Evolutionary conservation across 1,284 basidiomycete genomes (phyloP).

Genomic region (Tylopilus orsonianus): DNA sequence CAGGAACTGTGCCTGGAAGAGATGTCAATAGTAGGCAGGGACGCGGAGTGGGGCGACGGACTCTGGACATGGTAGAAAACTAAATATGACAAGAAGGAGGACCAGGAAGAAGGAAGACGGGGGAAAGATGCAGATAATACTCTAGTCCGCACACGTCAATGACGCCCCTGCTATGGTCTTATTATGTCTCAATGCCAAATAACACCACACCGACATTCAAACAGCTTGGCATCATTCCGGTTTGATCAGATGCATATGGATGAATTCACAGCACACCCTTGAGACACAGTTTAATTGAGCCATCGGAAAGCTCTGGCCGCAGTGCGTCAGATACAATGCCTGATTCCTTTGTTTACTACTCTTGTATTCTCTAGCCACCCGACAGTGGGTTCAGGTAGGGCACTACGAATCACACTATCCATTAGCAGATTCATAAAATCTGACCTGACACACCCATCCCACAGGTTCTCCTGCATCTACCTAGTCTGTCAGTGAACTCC

Average conservation of each 20-base stretch:
- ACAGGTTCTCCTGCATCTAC: too few species aligned
- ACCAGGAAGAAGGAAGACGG: not conserved
- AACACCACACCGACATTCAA: conserved; percentile 23
- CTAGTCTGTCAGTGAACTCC: too few species aligned
- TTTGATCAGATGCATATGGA: not conserved
- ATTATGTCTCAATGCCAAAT: conserved; percentile 25
- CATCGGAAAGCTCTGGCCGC: not conserved
- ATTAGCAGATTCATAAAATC: too few species aligned
- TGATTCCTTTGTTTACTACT: too few species aligned
- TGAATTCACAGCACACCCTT: not conserved
- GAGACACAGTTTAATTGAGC: not conserved
- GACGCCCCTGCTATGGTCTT: conserved; percentile 13
- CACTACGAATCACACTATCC: too few species aligned
- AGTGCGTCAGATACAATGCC: not conserved
- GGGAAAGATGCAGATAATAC: conserved; percentile 16
- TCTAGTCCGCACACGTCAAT: conserved; percentile 6
- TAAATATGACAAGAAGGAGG: not conserved
- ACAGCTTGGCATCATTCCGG: not conserved
- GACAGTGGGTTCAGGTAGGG: too few species aligned
- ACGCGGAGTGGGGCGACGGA: conserved; percentile 6
- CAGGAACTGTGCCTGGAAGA: conserved; percentile 80
- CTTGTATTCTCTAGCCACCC: too few species aligned
- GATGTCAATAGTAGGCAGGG: not conserved
- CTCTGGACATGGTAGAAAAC: conserved; percentile 32
- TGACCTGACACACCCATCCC: too few species aligned